Evolutionary conservation across 345 rosid genomes (phyloP).

Genomic region (Gynandropsis gynandra): DNA sequence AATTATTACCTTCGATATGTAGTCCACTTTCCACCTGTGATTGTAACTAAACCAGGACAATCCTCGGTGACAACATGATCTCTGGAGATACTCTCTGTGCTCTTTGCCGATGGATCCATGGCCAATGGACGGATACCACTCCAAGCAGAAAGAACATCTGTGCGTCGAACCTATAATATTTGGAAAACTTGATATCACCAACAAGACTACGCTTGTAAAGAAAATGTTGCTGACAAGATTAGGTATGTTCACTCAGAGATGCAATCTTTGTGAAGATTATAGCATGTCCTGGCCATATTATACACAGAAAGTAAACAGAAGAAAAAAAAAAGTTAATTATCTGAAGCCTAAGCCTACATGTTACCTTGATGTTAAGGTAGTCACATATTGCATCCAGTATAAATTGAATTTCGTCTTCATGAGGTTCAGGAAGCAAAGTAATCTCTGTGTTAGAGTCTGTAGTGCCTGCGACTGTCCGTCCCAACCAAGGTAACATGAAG

Average conservation of each 20-base stretch:
- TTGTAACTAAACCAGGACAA: slow-evolving; percentile 85
- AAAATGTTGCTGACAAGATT: no score
- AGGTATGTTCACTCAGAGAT: no score
- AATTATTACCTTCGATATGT: slow-evolving; percentile 73
- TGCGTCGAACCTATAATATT: slow-evolving; percentile 61
- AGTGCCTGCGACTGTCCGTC: slow-evolving; percentile 94
- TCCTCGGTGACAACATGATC: slow-evolving; percentile 92
- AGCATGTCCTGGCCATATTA: no score
- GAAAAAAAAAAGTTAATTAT: not conserved
- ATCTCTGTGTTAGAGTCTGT: slow-evolving; percentile 84
- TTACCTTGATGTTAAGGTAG: slow-evolving; percentile 86
- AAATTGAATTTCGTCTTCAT: slow-evolving; percentile 95
- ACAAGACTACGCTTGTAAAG: no score
- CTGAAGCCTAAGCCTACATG: slow-evolving; percentile 9
- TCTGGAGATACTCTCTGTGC: slow-evolving; percentile 92
- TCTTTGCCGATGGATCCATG: slow-evolving; percentile 76
- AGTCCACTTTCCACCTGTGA: slow-evolving; percentile 99
- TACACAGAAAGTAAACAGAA: no score
- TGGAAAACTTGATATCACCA: slow-evolving; percentile 13
- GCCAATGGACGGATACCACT: slow-evolving; percentile 99
- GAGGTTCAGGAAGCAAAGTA: slow-evolving; percentile 88
- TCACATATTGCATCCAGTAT: slow-evolving; percentile 93
- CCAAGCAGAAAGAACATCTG: slow-evolving; percentile 98
- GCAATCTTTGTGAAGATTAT: no score
- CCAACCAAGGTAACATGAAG: slow-evolving; percentile 97